Evolutionary conservation across 768 basidiomycete genomes (phyloP).

Genomic region (Boletus rufocinnamomeus): DNA sequence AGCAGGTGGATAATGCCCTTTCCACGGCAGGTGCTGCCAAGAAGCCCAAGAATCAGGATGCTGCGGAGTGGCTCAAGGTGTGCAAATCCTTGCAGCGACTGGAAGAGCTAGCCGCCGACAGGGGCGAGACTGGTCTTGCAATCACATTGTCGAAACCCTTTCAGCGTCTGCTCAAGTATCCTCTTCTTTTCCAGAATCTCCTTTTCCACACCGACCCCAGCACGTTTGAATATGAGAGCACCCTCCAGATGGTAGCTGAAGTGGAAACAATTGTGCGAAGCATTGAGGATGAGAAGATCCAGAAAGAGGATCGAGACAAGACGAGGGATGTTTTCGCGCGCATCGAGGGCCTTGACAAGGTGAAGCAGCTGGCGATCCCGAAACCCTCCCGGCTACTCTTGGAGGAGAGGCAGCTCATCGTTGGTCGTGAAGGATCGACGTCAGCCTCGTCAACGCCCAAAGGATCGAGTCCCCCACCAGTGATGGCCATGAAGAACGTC

Average conservation of each 20-base stretch:
- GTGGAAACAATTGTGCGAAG: slow-evolving; percentile 95
- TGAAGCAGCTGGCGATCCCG: slow-evolving; percentile 87
- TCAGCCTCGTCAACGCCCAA: slow-evolving; percentile 24
- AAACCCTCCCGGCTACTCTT: slow-evolving; percentile 88
- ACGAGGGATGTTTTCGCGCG: slow-evolving; percentile 94
- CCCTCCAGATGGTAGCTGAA: slow-evolving; percentile 94
- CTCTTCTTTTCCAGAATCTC: slow-evolving; percentile 95
- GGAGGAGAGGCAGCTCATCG: slow-evolving; percentile 65
- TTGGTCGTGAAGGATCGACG: slow-evolving; percentile 33
- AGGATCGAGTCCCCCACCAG: slow-evolving; percentile 38
- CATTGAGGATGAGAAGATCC: slow-evolving; percentile 98
- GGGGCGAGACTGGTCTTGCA: slow-evolving; percentile 91
- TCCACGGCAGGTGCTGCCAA: slow-evolving; percentile 61
- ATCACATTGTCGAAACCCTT: slow-evolving; percentile 97
- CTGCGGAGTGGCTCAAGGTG: slow-evolving; percentile 75
- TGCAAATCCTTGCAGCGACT: slow-evolving; percentile 73
- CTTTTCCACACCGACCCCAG: slow-evolving; percentile 97
- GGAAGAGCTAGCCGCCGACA: slow-evolving; percentile 78
- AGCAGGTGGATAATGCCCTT: slow-evolving; percentile 81
- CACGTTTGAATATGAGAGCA: slow-evolving; percentile 96
- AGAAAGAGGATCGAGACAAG: slow-evolving; percentile 93
- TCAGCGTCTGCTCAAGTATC: slow-evolving; percentile 95
- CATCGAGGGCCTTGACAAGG: slow-evolving; percentile 94
- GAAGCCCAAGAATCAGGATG: slow-evolving; percentile 81
- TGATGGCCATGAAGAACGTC: slow-evolving; percentile 52